phyloP scores from a whole-genome alignment of 2,329 filamentous ascomycete genomes.

The Paraphoma chrysanthemicola region DNA sequence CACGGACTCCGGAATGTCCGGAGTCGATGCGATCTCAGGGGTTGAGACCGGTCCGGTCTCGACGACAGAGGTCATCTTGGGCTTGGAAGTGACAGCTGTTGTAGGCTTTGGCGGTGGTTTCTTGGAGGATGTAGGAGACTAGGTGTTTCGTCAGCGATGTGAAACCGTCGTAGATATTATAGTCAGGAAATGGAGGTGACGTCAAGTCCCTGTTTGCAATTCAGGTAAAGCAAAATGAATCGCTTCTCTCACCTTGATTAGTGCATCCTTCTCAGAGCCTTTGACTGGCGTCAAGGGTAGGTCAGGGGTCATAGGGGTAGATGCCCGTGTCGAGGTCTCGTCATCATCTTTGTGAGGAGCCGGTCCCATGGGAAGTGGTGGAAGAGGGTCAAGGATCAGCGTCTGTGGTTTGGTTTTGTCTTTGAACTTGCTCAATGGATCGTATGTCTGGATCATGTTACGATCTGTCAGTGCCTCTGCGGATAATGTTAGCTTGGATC shows the following conservation, averaged over 20 bases:
- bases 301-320: conserved; percentile 12
- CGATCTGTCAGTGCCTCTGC: conserved; percentile 23
- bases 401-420: conserved; percentile 6
- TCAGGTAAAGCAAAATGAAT: not conserved
- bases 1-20: not conserved
- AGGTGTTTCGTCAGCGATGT: conserved; percentile 5
- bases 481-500: not conserved
- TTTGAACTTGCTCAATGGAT: conserved; percentile 11
- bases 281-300: conserved; percentile 9
- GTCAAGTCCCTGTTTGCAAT: not conserved
- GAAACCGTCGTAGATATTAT: not conserved
- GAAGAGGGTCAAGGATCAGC: conserved; percentile 24
- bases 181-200: not conserved
- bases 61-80: not conserved
- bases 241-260: conserved; percentile 18
- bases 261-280: not conserved
- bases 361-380: conserved; percentile 7
- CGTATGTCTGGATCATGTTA: conserved; percentile 11
- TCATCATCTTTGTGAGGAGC: conserved; percentile 18
- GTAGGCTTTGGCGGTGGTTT: conserved; percentile 1
- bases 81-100: not conserved
- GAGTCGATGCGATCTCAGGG: not conserved
- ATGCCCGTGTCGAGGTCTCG: conserved; percentile 14
- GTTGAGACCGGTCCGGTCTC: not conserved
- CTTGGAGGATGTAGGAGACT: conserved; percentile 5